Evolutionary conservation across 73 alveolate genomes (phyloP).

Genomic region (Tetrahymena malaccensis): DNA sequence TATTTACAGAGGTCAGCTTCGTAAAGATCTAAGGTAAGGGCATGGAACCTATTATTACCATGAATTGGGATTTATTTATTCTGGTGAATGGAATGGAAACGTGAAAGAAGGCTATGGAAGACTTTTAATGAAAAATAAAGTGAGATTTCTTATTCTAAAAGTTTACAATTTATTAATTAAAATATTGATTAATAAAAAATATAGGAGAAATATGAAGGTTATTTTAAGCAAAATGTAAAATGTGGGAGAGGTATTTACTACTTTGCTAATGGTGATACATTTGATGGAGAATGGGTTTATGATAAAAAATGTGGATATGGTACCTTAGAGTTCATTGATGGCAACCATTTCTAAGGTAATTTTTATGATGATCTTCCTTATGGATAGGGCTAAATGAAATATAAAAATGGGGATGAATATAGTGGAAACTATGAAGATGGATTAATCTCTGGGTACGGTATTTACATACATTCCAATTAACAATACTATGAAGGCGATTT

Average conservation of each 20-base stretch:
- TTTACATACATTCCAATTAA: neutral
- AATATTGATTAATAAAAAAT: neutral
- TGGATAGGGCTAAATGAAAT: neutral
- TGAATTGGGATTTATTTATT: neutral
- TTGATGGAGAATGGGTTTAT: neutral
- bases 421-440: neutral
- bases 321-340: neutral
- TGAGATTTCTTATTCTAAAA: neutral
- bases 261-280: neutral
- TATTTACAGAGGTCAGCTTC: neutral
- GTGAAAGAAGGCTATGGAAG: neutral
- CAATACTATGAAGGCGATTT: neutral
- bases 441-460: neutral
- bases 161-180: neutral
- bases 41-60: neutral
- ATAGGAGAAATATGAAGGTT: neutral
- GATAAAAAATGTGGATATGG: neutral
- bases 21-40: neutral
- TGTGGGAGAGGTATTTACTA: neutral
- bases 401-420: neutral
- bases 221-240: neutral
- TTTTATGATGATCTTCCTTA: neutral
- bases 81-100: neutral
- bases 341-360: neutral
- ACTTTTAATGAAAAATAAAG: neutral